Conservation (phyloP, 495 filamentous ascomycete species). For the Xylaria acuta region DNA sequence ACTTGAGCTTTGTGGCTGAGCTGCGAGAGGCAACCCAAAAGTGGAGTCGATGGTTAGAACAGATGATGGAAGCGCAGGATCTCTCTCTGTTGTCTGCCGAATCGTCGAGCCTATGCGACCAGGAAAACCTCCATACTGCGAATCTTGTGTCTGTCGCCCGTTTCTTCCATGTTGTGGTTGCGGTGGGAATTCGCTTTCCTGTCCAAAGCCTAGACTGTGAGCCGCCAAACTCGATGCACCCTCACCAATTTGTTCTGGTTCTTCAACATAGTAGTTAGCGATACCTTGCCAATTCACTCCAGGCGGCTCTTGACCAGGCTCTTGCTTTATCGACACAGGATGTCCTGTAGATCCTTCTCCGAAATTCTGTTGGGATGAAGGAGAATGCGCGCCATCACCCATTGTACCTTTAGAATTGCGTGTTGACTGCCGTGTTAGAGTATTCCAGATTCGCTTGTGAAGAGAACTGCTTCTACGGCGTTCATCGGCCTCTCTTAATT, state of each 20-base stretch:
- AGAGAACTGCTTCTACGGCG: conserved; percentile 36
- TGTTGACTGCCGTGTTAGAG: conserved; percentile 40
- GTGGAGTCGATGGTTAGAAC: conserved; percentile 37
- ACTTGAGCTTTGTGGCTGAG: conserved; percentile 42
- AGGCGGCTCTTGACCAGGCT: conserved; percentile 21
- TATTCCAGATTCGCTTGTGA: conserved; percentile 36
- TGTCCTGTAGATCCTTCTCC: conserved; percentile 28
- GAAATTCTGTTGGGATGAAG: conserved; percentile 34
- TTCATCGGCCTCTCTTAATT: conserved; percentile 38
- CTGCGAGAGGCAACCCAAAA: conserved; percentile 38
- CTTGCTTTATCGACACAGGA: conserved; percentile 32
- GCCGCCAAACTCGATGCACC: conserved; percentile 11
- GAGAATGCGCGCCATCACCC: conserved; percentile 27
- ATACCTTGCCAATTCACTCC: conserved; percentile 22
- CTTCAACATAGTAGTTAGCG: conserved; percentile 29
- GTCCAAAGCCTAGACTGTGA: conserved; percentile 3
- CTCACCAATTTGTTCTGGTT: conserved; percentile 39
- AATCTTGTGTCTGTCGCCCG: conserved; percentile 32
- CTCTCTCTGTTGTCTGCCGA: conserved; percentile 38
- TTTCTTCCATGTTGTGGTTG: conserved; percentile 30
- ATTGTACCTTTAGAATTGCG: conserved; percentile 32
- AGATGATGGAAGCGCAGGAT: conserved; percentile 40
- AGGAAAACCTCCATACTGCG: conserved; percentile 35
- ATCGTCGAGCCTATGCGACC: conserved; percentile 34
- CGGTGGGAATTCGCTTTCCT: conserved; percentile 27